Conservation (phyloP, 805 yeast species). For the Tetrapisispora taiwanensis region DNA sequence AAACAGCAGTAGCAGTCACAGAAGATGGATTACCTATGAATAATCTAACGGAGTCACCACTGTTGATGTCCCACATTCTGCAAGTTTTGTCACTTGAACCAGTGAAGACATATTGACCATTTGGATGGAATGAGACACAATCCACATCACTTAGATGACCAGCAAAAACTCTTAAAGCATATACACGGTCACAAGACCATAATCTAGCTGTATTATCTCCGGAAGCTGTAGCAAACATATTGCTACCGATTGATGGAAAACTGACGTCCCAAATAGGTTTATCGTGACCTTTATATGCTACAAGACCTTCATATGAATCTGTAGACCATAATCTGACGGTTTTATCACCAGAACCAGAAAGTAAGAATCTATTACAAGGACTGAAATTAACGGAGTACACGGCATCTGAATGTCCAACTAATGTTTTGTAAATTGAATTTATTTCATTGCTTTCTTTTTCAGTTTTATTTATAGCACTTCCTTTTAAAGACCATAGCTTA, state of each 20-base stretch:
- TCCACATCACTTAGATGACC: conserved; percentile 96
- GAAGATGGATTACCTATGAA: conserved; percentile 89
- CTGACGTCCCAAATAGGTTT: conserved; percentile 97
- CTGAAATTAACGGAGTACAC: conserved; percentile 84
- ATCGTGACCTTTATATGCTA: conserved; percentile 87
- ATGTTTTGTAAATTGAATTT: conserved; percentile 22
- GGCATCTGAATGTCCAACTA: conserved; percentile 89
- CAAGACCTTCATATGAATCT: conserved; percentile 80
- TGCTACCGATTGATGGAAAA: conserved; percentile 86
- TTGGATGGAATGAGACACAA: conserved; percentile 90
- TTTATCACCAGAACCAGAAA: conserved; percentile 83
- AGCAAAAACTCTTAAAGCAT: conserved; percentile 89
- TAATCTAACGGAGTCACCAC: conserved; percentile 81
- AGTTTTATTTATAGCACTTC: conserved; percentile 61
- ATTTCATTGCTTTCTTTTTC: conserved; percentile 29
- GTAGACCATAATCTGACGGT: conserved; percentile 89
- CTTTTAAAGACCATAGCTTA: conserved; percentile 88
- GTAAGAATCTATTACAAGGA: conserved; percentile 74
- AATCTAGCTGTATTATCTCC: conserved; percentile 95
- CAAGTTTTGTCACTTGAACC: conserved; percentile 93
- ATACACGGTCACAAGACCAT: conserved; percentile 97
- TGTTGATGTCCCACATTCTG: conserved; percentile 93
- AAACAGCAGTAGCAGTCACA: conserved; percentile 71
- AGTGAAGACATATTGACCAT: conserved; percentile 85
- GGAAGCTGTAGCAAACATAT: conserved; percentile 92